Conservation (phyloP, 805 yeast genomes). For the Candida fluviatilis region DNA sequence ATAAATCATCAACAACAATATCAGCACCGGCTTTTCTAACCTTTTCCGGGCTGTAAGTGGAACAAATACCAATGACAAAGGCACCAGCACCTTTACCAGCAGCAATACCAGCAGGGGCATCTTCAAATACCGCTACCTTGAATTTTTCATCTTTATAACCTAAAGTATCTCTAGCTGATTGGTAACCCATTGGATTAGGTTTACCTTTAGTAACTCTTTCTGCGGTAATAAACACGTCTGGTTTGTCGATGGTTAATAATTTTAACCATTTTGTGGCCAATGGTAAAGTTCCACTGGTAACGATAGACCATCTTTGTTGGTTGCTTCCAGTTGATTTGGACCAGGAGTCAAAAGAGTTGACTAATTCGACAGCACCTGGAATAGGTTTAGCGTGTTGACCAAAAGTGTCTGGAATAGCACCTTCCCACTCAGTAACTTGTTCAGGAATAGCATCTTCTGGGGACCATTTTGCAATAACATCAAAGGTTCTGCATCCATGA, state of each 20-base stretch:
- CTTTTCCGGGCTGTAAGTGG: slow-evolving; percentile 67
- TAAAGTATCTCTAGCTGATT: slow-evolving; percentile 48
- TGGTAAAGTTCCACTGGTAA: slow-evolving; percentile 76
- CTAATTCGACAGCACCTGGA: slow-evolving; percentile 68
- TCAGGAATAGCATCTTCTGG: slow-evolving; percentile 69
- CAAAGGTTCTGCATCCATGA: slow-evolving; percentile 83
- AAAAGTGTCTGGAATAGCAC: slow-evolving; percentile 63
- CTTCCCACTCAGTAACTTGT: slow-evolving; percentile 64
- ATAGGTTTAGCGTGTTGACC: slow-evolving; percentile 73
- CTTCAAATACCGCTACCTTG: slow-evolving; percentile 71
- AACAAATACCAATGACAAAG: slow-evolving; percentile 76
- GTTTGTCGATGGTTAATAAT: slow-evolving; percentile 55
- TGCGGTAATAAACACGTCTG: slow-evolving; percentile 77
- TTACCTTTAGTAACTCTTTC: slow-evolving; percentile 76
- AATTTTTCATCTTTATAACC: slow-evolving; percentile 33
- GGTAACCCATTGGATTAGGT: slow-evolving; percentile 84
- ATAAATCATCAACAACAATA: slow-evolving; percentile 72
- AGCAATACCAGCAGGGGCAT: slow-evolving; percentile 82
- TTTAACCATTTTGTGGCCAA: slow-evolving; percentile 78
- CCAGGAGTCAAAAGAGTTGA: slow-evolving; percentile 46
- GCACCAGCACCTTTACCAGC: slow-evolving; percentile 87
- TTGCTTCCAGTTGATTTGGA: slow-evolving; percentile 37
- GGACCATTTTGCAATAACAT: slow-evolving; percentile 68
- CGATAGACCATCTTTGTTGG: slow-evolving; percentile 76
- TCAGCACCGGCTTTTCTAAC: slow-evolving; percentile 77